Conservation (phyloP, 352 stramenopile species). For the Bremia lactucae region DNA sequence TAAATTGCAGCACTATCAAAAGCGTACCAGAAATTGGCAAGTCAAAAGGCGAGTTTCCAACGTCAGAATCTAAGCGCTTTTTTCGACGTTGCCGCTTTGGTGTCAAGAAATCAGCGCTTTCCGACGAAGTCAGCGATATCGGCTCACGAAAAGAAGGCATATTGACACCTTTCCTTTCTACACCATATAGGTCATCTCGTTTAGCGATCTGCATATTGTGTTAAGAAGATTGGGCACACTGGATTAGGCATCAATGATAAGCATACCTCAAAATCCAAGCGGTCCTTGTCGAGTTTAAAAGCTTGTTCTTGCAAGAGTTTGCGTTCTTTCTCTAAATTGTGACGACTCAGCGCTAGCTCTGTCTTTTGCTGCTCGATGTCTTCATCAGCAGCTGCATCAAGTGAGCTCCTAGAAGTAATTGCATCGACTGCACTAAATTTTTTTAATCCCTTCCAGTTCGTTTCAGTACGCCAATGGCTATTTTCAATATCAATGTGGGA, state of each 20-base stretch:
- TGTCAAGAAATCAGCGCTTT: constrained; percentile 5
- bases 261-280: constrained; percentile 45
- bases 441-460: constrained; percentile 1
- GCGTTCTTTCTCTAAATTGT: constrained; percentile 36
- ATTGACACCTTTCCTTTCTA: not conserved
- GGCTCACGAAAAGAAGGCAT: constrained; percentile 1
- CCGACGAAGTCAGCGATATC: constrained; percentile 2
- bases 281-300: constrained; percentile 49
- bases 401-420: constrained; percentile 9
- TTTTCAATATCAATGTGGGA: constrained; percentile 2
- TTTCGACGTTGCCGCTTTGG: constrained; percentile 10
- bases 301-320: constrained; percentile 37
- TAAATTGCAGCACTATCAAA: not conserved
- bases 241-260: not conserved
- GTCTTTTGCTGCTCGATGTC: constrained; percentile 27
- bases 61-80: constrained; percentile 7
- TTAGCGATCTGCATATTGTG: constrained; percentile 24
- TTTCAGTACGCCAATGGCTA: constrained; percentile 2
- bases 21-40: constrained; percentile 35
- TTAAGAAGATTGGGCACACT: not conserved
- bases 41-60: constrained; percentile 21
- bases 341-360: constrained; percentile 20
- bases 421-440: not conserved
- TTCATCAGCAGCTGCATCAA: constrained; percentile 15
- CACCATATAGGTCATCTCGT: constrained; percentile 27